Evolutionary conservation across 192 early-diverging fungal species (phyloP).

Genomic region (Coemansia sp.): DNA sequence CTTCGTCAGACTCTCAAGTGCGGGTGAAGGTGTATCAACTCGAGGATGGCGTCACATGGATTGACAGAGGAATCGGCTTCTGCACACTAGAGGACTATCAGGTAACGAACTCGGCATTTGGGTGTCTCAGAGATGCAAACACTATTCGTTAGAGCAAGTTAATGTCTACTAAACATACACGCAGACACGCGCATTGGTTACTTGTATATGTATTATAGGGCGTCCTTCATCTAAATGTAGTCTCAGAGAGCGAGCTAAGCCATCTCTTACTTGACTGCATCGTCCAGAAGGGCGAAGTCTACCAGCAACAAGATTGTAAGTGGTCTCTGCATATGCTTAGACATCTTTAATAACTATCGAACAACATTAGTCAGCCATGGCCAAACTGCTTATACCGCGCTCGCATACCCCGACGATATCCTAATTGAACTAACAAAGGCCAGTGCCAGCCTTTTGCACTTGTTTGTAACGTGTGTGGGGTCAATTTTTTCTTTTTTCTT

Average conservation of each 20-base stretch:
- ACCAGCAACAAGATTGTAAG: conserved; percentile 85
- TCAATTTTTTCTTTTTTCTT: no score
- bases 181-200: background rate
- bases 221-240: conserved; percentile 63
- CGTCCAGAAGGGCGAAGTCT: conserved; percentile 70
- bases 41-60: conserved; percentile 68
- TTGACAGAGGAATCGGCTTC: conserved; percentile 82
- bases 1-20: conserved; percentile 48
- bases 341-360: background rate
- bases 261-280: conserved; percentile 68
- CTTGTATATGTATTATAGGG: conserved; percentile 40
- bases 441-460: no score
- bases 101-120: conserved; percentile 40
- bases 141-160: background rate
- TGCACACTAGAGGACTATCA: conserved; percentile 67
- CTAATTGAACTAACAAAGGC: no score
- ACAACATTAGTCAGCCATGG: no score
- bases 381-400: no score
- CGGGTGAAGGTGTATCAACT: conserved; percentile 89
- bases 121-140: no score
- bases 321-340: background rate
- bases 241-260: conserved; percentile 59
- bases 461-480: background rate
- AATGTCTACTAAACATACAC: background rate
- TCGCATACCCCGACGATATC: no score